Evolutionary conservation across 2,329 filamentous ascomycete species (phyloP).

Genomic region (Fusarium begoniae): DNA sequence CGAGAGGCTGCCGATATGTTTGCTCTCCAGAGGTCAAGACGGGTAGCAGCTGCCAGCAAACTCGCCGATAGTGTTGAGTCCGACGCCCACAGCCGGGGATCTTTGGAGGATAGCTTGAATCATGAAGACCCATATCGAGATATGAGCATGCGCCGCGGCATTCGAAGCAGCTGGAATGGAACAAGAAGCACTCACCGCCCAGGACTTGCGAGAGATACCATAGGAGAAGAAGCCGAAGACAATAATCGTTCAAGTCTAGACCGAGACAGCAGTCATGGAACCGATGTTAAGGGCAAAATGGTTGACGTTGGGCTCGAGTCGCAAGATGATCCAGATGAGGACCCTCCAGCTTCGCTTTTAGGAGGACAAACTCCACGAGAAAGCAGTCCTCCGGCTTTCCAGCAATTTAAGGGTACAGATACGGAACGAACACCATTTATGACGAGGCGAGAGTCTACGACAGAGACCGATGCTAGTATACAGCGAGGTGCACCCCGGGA

Average conservation of each 20-base stretch:
- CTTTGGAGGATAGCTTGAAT: slow-evolving; percentile 46
- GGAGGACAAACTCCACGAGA: slow-evolving; percentile 60
- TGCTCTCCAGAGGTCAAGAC: slow-evolving; percentile 86
- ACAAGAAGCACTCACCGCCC: slow-evolving; percentile 53
- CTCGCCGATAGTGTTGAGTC: slow-evolving; percentile 87
- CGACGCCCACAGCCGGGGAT: slow-evolving; percentile 60
- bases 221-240: slow-evolving; percentile 56
- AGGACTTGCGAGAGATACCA: slow-evolving; percentile 41
- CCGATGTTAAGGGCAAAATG: slow-evolving; percentile 69
- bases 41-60: slow-evolving; percentile 85
- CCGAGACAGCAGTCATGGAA: slow-evolving; percentile 43
- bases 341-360: slow-evolving; percentile 69
- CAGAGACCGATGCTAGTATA: slow-evolving; percentile 58
- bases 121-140: slow-evolving; percentile 54
- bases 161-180: slow-evolving; percentile 73
- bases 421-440: slow-evolving; percentile 52
- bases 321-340: slow-evolving; percentile 64
- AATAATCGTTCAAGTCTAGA: slow-evolving; percentile 48
- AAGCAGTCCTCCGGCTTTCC: slow-evolving; percentile 68
- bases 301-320: slow-evolving; percentile 88
- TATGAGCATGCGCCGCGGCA: slow-evolving; percentile 60
- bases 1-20: slow-evolving; percentile 94
- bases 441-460: slow-evolving; percentile 53
- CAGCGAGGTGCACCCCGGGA: slow-evolving; percentile 50
- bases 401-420: slow-evolving; percentile 60